Evolutionary conservation across 108 stramenopile species (phyloP), one percentile per base, ranked within the genome.

Genomic region (Nannochloropsis gaditana): DNA sequence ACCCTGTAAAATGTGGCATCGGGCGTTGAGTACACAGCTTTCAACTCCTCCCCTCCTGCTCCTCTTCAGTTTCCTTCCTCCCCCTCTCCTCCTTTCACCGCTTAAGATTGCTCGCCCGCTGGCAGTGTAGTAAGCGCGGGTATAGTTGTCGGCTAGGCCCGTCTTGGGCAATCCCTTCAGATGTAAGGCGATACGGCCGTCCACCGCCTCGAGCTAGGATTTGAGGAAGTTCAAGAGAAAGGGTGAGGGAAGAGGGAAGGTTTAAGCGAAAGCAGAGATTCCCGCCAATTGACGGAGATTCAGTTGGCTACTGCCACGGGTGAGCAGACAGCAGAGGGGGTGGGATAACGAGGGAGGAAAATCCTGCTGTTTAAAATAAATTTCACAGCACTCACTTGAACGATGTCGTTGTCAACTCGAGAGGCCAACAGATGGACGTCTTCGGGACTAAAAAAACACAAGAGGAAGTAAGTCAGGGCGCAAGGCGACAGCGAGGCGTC

Each of bases 81-180:
- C 81, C 81, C 81, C 81, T 43, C 41, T 31, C 81, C 31, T 11
- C 41, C 2, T 43, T 5, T 31, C 17, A 82, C 81, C 41, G 21
- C 81, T 43, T 31, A 21, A 11, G 5, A 86, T 42, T 17, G 47
- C 84, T 79, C 84, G 84, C 11, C 87, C 87, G 81, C 87, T 88
- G 50, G 87, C 84, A 8, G 87, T 85, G 89, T 88, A 89, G 85
- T 90, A 90, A 11, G 88, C 86, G 11, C 90, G 83, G 4, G 90
- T 90, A 45, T 87, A 90, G 47, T 89, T 89, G n/a, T 89, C 86
- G 8, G 80, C 45, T 21, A 84, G 80, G 9, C 84, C 80, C 45
- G 85, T 84, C 50, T 45, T 85, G 19, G 85, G 85, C 9, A 84
- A 42, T 44, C 86, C 89, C 59, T 73, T 73, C 79, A 89, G 47